Base-by-base conservation (phyloP, 1,284 basidiomycete species). In the Ceratobasidium sp. region DNA sequence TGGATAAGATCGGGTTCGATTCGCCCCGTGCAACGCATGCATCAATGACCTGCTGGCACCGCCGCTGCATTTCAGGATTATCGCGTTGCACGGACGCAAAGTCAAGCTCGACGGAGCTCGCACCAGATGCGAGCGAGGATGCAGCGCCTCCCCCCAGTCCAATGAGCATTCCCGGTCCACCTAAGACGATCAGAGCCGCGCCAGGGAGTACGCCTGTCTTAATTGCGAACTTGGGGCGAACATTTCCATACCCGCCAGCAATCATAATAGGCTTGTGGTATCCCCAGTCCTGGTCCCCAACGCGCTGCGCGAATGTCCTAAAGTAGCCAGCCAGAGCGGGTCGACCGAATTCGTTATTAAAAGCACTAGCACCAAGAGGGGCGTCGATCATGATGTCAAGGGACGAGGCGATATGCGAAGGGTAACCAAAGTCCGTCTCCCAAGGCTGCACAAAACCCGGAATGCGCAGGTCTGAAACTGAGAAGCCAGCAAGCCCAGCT, bases 251-350 rank as follows among this genome's bases (percentile, higher is more conserved):
- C 51, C 97, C 97, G 63, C 97, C 97, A 19, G 98, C 98, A 78
- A 99, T 93, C 98, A 99, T 99, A 85, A 99, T 98, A 17, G 97
- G 97, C 83, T 99, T 99, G 85, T 99, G 98, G 85, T 98, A 99
- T 0, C 97, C 97, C 75, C 96, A 87, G n/a, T 97, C 87, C 81
- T 96, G 91, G 76, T 82, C 74, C 81, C 81, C 60, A 0, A 94
- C 87, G 54, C 88, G 87, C 82, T 97, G 92, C 22, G 90, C 88
- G 84, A 96, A 97, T 0, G 96, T 96, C 65, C 96, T 89, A 87
- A 96, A 97, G 84, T 95, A 95, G 0, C 94, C 94, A 2, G 89
- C 86, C 78, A 93, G 88, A 67, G 88, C 96, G 0, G 98, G 97
- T 53, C 97, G 89, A 11, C 97, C 97, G 80, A 99, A 99, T 83